phyloP scores from a whole-genome alignment of 345 rosid genomes.

The Dovyalis caffra region DNA sequence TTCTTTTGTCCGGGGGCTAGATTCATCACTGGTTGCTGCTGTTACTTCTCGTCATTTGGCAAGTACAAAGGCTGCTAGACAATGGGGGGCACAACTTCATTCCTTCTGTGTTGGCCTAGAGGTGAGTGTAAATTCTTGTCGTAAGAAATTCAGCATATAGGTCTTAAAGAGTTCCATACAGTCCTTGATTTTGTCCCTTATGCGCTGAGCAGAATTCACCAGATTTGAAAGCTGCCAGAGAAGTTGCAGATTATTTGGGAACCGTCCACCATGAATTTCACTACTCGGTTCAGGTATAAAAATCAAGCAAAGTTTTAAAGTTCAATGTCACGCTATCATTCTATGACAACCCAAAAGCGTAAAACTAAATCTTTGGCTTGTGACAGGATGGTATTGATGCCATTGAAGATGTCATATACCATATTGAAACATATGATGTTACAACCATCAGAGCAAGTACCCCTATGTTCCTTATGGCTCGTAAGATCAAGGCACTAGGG shows the following conservation, averaged over 20 bases:
- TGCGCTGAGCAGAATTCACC: conserved; percentile 63
- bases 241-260: conserved; percentile 87
- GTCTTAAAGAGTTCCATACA: neutral
- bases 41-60: conserved; percentile 80
- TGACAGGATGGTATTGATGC: conserved; percentile 88
- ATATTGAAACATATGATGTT: conserved; percentile 86
- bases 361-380: neutral
- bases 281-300: conserved; percentile 75
- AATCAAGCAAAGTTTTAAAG: neutral
- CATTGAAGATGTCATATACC: conserved; percentile 90
- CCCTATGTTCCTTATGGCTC: conserved; percentile 88
- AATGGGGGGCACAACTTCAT: conserved; percentile 88
- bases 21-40: conserved; percentile 88
- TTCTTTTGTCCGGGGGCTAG: conserved; percentile 91
- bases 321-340: neutral
- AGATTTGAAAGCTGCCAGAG: conserved; percentile 78
- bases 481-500: conserved; percentile 90
- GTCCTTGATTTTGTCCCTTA: neutral
- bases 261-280: conserved; percentile 91
- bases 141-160: neutral
- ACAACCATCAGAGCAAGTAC: conserved; percentile 88
- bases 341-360: neutral
- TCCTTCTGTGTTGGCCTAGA: conserved; percentile 88
- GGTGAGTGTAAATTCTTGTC: conserved; percentile 36
- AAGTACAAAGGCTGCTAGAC: conserved; percentile 65